These are phyloP conservation scores for Botrytis deweyae DNA, from an alignment of 2,329 filamentous ascomycete species.

Conservation along the genomic window DNA sequence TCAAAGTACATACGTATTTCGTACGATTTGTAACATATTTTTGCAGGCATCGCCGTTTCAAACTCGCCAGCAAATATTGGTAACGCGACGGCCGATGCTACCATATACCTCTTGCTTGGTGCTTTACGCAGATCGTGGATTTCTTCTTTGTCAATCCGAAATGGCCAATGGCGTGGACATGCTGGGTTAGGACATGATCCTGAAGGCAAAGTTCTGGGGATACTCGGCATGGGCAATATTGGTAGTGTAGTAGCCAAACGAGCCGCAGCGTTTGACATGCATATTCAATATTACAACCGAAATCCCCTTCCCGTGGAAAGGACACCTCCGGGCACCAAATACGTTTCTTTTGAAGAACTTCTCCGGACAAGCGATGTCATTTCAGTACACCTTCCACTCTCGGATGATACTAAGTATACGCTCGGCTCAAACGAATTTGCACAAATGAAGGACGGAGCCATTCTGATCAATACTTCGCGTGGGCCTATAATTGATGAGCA, in stretches of 20 bases:
- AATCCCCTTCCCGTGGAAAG: constrained; percentile 53
- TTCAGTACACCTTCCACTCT: constrained; percentile 75
- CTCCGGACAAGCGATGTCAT: constrained; percentile 69
- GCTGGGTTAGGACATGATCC: constrained; percentile 65
- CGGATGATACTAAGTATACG: constrained; percentile 63
- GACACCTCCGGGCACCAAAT: constrained; percentile 54
- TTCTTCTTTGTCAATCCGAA: constrained; percentile 52
- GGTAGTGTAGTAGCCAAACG: constrained; percentile 71
- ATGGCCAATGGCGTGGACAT: constrained; percentile 58
- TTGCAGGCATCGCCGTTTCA: constrained; percentile 62
- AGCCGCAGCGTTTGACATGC: constrained; percentile 72
- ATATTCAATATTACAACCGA: constrained; percentile 72
- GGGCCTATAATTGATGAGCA: constrained; percentile 78
- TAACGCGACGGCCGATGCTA: constrained; percentile 76
- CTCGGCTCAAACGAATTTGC: constrained; percentile 68
- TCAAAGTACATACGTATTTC: not conserved
- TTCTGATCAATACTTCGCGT: constrained; percentile 78
- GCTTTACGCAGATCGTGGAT: constrained; percentile 70
- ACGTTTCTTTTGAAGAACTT: constrained; percentile 71
- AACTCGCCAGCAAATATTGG: constrained; percentile 76
- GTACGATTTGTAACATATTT: not conserved
- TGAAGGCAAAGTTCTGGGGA: constrained; percentile 71
- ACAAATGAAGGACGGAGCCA: constrained; percentile 74
- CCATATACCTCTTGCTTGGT: constrained; percentile 76
- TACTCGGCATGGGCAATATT: constrained; percentile 83